phyloP scores from a whole-genome alignment of 805 yeast species.

The Wickerhamiella kazuoi region DNA sequence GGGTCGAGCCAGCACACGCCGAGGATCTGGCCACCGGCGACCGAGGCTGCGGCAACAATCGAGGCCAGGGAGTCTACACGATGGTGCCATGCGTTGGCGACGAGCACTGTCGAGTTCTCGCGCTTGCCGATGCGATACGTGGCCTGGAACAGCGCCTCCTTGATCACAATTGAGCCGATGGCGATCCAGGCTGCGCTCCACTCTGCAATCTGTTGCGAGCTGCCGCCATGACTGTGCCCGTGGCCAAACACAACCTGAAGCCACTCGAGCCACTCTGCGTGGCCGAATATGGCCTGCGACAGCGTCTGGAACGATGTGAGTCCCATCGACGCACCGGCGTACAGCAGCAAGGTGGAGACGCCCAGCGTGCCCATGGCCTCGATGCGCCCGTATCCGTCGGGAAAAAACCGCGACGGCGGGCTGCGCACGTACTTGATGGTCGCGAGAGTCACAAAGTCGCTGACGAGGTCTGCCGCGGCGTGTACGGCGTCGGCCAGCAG shows the following conservation, averaged over 20 bases:
- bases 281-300: slow-evolving; percentile 10
- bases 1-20: slow-evolving; percentile 77
- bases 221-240: slow-evolving; percentile 26
- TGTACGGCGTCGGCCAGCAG: slow-evolving; percentile 89
- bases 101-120: slow-evolving; percentile 70
- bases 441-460: slow-evolving; percentile 74
- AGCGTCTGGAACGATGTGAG: slow-evolving; percentile 49
- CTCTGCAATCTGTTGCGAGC: slow-evolving; percentile 33
- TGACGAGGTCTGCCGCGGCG: slow-evolving; percentile 74
- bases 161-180: slow-evolving; percentile 65
- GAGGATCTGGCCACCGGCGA: slow-evolving; percentile 65
- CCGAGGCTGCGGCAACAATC: slow-evolving; percentile 73
- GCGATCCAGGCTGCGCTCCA: slow-evolving; percentile 96
- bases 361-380: slow-evolving; percentile 85
- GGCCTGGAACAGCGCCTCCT: slow-evolving; percentile 74
- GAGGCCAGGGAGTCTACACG: slow-evolving; percentile 88
- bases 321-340: slow-evolving; percentile 86
- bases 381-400: slow-evolving; percentile 81
- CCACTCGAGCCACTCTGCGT: slow-evolving; percentile 5
- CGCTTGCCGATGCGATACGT: slow-evolving; percentile 65
- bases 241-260: slow-evolving; percentile 22
- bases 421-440: slow-evolving; percentile 65
- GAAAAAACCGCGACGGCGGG: slow-evolving; percentile 42
- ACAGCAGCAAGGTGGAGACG: slow-evolving; percentile 63
- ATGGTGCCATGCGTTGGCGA: slow-evolving; percentile 98